Evolutionary conservation across 2,329 filamentous ascomycete genomes (phyloP).

Genomic region (Arthroderma sp.): DNA sequence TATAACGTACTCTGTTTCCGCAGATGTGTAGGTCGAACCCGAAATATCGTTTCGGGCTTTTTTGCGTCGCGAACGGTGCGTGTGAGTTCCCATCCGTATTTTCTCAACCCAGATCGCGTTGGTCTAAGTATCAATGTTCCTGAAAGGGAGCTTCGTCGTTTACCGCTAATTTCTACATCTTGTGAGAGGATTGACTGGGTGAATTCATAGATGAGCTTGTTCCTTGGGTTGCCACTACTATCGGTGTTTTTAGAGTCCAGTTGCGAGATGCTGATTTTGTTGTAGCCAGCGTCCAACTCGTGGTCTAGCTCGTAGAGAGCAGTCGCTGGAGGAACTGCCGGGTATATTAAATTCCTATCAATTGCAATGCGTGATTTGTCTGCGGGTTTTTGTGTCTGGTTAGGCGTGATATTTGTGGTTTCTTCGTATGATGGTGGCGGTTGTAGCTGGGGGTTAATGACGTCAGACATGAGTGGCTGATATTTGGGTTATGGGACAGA

Average conservation of each 20-base stretch:
- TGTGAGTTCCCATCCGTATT: slow-evolving; percentile 9
- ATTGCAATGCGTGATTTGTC: slow-evolving; percentile 8
- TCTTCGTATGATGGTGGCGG: slow-evolving; percentile 8
- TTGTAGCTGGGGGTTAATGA: neutral
- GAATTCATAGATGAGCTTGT: slow-evolving; percentile 11
- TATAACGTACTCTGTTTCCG: slow-evolving; percentile 5
- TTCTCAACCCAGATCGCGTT: slow-evolving; percentile 4
- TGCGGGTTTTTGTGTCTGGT: neutral
- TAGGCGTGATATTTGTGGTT: neutral
- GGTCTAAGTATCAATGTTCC: slow-evolving; percentile 4
- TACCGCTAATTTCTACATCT: slow-evolving; percentile 10
- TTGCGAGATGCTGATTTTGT: slow-evolving; percentile 8
- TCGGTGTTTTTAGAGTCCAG: slow-evolving; percentile 1
- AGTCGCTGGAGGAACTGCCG: slow-evolving; percentile 5
- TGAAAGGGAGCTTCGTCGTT: slow-evolving; percentile 8
- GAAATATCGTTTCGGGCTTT: slow-evolving; percentile 6
- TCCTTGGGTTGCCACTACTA: slow-evolving; percentile 1
- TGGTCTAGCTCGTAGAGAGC: slow-evolving; percentile 10
- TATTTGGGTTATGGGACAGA: no score
- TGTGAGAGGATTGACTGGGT: slow-evolving; percentile 5
- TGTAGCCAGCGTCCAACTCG: slow-evolving; percentile 8
- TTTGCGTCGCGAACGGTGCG: neutral
- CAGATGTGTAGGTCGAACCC: slow-evolving; percentile 7
- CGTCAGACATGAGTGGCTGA: neutral
- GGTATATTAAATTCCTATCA: slow-evolving; percentile 9